Evolutionary conservation across 768 basidiomycete species (phyloP).

Genomic region (Chalciporus sphaerocephalus): DNA sequence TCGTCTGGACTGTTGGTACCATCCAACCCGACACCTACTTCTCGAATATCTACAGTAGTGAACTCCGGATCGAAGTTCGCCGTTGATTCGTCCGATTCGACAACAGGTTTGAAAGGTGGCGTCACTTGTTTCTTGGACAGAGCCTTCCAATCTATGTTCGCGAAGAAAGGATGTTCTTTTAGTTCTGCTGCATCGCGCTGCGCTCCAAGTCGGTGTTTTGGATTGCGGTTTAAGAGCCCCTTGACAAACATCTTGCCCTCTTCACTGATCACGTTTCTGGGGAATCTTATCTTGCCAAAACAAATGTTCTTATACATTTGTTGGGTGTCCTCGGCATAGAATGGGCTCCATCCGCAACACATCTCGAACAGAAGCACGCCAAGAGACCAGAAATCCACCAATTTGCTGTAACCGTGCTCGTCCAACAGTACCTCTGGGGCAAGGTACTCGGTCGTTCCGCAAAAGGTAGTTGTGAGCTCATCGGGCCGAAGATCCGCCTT

Average conservation of each 20-base stretch:
- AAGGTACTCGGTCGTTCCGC: constrained; percentile 97
- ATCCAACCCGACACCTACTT: constrained; percentile 54
- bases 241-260: constrained; percentile 99
- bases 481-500: constrained; percentile 92
- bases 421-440: constrained; percentile 98
- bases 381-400: constrained; percentile 97
- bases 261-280: constrained; percentile 93
- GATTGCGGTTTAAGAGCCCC: constrained; percentile 97
- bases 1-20: constrained; percentile 44
- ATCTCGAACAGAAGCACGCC: constrained; percentile 98
- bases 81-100: constrained; percentile 98
- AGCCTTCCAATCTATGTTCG: constrained; percentile 85
- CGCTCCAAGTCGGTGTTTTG: constrained; percentile 94
- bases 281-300: constrained; percentile 98
- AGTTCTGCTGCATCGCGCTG: constrained; percentile 87
- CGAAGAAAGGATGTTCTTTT: constrained; percentile 95
- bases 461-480: constrained; percentile 98
- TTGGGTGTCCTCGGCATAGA: constrained; percentile 98
- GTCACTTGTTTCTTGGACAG: constrained; percentile 85
- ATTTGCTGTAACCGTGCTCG: constrained; percentile 96
- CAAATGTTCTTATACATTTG: constrained; percentile 99
- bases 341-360: constrained; percentile 99
- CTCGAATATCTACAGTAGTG: constrained; percentile 83
- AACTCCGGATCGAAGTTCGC: constrained; percentile 98
- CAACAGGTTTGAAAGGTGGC: constrained; percentile 96